A percentile compares a stretch with the other conserved stretches of the same genome.
These are phyloP conservation scores for Alectoria sarmentosa DNA, from an alignment of 495 filamentous ascomycete genomes.

Conservation along the genomic window DNA sequence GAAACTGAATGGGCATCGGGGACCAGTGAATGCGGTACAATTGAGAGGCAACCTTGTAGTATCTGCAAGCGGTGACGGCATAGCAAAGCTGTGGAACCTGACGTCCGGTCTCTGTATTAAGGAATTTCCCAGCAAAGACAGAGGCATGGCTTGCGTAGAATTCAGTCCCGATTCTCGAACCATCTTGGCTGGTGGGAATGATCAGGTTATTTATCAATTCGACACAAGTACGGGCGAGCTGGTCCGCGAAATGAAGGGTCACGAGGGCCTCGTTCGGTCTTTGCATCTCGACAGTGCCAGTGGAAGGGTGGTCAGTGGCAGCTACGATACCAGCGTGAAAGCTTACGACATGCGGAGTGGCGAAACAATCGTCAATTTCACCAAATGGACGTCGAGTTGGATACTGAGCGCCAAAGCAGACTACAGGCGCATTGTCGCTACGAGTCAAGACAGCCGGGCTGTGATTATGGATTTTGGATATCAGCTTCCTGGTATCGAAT, in stretches of 20 bases:
- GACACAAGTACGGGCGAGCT: constrained; percentile 84
- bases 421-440: constrained; percentile 85
- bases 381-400: constrained; percentile 91
- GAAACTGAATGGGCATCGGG: constrained; percentile 72
- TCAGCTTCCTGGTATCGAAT: constrained; percentile 42
- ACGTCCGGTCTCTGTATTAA: constrained; percentile 75
- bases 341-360: constrained; percentile 80
- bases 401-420: constrained; percentile 92
- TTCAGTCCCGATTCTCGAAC: constrained; percentile 85
- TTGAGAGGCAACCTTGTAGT: constrained; percentile 86
- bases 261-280: constrained; percentile 74
- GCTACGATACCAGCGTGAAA: constrained; percentile 91
- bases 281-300: constrained; percentile 81
- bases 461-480: constrained; percentile 76
- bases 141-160: constrained; percentile 90
- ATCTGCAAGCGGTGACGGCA: constrained; percentile 85
- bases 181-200: constrained; percentile 89
- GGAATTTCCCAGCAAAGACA: constrained; percentile 78
- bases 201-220: constrained; percentile 88
- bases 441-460: constrained; percentile 85
- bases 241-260: constrained; percentile 66
- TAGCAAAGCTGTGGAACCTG: constrained; percentile 92
- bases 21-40: constrained; percentile 93
- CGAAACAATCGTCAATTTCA: constrained; percentile 63
- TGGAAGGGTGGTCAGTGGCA: constrained; percentile 77